phyloP scores from a whole-genome alignment of 805 yeast species.

The Candida sakaeoensis region DNA sequence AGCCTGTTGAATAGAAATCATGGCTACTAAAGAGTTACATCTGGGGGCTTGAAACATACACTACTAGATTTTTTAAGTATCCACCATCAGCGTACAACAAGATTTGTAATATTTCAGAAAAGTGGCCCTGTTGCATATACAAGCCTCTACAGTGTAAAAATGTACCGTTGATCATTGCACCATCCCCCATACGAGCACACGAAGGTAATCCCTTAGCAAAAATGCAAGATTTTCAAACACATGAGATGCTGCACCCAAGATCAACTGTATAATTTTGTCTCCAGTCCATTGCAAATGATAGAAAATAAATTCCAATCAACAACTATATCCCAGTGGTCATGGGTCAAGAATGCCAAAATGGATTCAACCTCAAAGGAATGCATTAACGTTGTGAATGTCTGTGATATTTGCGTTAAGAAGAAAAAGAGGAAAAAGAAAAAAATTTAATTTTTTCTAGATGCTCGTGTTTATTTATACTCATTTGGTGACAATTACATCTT shows the following conservation, averaged over 20 bases:
- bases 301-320: constrained; percentile 33
- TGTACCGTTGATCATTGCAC: constrained; percentile 63
- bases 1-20: no score
- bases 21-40: not conserved
- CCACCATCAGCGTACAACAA: no score
- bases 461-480: no score
- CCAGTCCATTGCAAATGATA: constrained; percentile 48
- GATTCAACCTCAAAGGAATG: constrained; percentile 70
- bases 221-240: constrained; percentile 39
- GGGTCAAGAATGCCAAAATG: constrained; percentile 63
- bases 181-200: constrained; percentile 72
- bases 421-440: constrained; percentile 7
- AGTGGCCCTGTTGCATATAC: no score
- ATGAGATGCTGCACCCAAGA: constrained; percentile 77
- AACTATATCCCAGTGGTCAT: constrained; percentile 62
- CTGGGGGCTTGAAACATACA: not conserved
- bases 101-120: no score
- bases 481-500: no score
- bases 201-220: constrained; percentile 67
- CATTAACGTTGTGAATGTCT: constrained; percentile 59
- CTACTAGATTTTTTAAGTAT: no score
- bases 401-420: constrained; percentile 57
- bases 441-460: not conserved
- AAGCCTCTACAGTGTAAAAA: no score
- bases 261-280: constrained; percentile 48